A percentile compares a stretch with the other conserved stretches of the same genome.
These are phyloP conservation scores for Trifolium pratense DNA, from an alignment of 306 rosid genomes.

Conservation along the genomic window DNA sequence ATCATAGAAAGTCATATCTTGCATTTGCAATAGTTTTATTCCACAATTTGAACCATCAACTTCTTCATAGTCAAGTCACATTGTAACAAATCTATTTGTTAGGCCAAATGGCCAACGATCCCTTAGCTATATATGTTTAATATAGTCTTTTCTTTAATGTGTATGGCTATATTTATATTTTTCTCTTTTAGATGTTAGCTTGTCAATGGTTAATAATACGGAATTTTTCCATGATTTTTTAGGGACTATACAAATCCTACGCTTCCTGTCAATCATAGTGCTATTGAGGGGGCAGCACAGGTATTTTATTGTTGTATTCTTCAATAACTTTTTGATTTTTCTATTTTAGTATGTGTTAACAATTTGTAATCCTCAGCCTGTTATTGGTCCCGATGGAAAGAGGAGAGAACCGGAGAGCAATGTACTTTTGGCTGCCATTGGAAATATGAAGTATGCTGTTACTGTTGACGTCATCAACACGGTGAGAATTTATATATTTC, in stretches of 20 bases:
- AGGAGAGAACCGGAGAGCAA: no score
- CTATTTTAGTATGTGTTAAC: no score
- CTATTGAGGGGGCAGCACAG: slow-evolving; percentile 81
- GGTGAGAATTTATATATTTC: not conserved
- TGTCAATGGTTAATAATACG: slow-evolving; percentile 12
- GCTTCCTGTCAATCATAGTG: slow-evolving; percentile 94
- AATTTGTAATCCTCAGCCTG: no score
- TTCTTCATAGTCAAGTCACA: not conserved
- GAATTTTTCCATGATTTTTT: slow-evolving; percentile 42
- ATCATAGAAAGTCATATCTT: not conserved
- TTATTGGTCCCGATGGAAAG: no score
- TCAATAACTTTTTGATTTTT: no score
- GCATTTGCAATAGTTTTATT: not conserved
- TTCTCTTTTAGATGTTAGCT: slow-evolving; percentile 13
- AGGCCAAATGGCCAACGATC: not conserved
- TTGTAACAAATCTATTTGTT: not conserved
- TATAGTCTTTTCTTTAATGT: not conserved
- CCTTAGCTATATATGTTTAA: slow-evolving; percentile 21
- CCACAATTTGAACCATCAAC: not conserved
- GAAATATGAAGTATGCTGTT: no score
- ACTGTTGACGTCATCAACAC: no score
- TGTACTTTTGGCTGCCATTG: no score
- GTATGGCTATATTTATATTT: slow-evolving; percentile 11
- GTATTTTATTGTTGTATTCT: no score
- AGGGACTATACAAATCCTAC: slow-evolving; percentile 95